phyloP scores from a whole-genome alignment of 805 yeast species.

The Wickerhamomyces pijperi region DNA sequence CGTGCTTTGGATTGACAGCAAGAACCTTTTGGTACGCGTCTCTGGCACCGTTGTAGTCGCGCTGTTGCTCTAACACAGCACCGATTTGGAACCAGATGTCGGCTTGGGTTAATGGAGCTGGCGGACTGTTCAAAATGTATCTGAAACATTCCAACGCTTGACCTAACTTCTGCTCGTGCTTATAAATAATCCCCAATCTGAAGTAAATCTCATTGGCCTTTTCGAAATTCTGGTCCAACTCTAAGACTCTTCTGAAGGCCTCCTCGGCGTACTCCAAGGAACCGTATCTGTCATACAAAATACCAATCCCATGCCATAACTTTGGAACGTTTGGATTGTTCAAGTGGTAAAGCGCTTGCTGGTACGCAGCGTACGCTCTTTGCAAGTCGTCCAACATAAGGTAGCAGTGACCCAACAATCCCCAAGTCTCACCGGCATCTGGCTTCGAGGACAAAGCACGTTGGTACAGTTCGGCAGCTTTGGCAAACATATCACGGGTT shows the following conservation, averaged over 20 bases:
- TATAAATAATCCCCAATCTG: constrained; percentile 91
- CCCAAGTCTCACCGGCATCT: constrained; percentile 95
- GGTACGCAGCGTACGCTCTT: constrained; percentile 93
- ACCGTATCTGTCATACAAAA: constrained; percentile 91
- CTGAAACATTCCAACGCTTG: constrained; percentile 91
- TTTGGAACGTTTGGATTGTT: constrained; percentile 93
- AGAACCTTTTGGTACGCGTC: constrained; percentile 94
- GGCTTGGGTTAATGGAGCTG: constrained; percentile 89
- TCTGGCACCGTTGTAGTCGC: constrained; percentile 82
- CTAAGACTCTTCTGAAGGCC: constrained; percentile 92
- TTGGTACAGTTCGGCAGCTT: constrained; percentile 91
- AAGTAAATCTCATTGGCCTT: constrained; percentile 94
- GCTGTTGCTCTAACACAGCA: constrained; percentile 85
- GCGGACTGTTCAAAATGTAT: constrained; percentile 83
- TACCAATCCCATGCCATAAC: constrained; percentile 98
- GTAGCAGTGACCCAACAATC: constrained; percentile 91
- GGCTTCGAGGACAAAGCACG: constrained; percentile 72
- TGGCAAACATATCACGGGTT: constrained; percentile 79
- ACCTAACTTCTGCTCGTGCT: constrained; percentile 80
- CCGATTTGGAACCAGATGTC: constrained; percentile 99
- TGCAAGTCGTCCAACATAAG: constrained; percentile 93
- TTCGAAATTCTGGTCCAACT: constrained; percentile 91
- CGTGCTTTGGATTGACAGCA: constrained; percentile 83
- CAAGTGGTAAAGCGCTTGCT: constrained; percentile 84
- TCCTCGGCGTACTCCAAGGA: constrained; percentile 96